Conservation (phyloP, 2,329 filamentous ascomycete species). For the Pestalotiopsis sp. region DNA sequence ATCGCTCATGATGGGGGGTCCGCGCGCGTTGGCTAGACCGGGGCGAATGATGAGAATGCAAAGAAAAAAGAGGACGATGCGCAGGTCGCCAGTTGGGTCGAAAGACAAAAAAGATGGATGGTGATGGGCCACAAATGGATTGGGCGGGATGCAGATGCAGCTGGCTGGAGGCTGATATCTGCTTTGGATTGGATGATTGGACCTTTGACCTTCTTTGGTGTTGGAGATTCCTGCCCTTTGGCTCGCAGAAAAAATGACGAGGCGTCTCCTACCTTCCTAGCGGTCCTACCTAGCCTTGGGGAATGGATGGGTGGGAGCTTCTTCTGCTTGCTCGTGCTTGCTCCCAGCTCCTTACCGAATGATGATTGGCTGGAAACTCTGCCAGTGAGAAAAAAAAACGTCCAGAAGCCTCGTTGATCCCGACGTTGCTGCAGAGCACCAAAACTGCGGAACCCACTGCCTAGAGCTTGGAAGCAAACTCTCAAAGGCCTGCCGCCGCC, state of each 20-base stretch:
- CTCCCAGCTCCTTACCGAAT: no score
- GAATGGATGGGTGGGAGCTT: no score
- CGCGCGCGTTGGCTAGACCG: conserved; percentile 3
- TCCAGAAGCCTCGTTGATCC: no score
- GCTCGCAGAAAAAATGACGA: conserved; percentile 19
- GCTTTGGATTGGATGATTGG: not conserved
- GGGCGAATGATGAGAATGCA: conserved; percentile 15
- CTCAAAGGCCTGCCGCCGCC: no score
- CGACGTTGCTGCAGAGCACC: no score
- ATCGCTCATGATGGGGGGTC: conserved; percentile 23
- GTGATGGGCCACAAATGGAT: not conserved
- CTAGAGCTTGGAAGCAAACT: no score
- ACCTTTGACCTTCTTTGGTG: not conserved
- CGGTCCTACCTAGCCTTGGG: no score
- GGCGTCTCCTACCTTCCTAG: not conserved
- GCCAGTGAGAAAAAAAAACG: no score
- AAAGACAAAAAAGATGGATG: conserved; percentile 11
- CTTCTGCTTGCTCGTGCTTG: no score
- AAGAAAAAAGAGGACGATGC: not conserved
- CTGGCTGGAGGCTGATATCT: not conserved
- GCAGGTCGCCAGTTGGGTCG: conserved; percentile 13
- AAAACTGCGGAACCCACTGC: no score
- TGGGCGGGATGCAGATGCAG: not conserved
- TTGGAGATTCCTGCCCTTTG: not conserved
- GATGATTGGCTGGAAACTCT: no score